These are phyloP conservation scores for slime mould (Dictyostelium discoideum) DNA, from an alignment of 78 protist species.

Conservation along the genomic window dicty_2.7 NC_007090.3:3386001-3386500, in stretches of 20 bases:
- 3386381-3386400: constrained; percentile 56
- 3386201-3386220: constrained; percentile 48
- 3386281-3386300: background rate
- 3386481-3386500: constrained; percentile 45
- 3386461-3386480: constrained; percentile 32
- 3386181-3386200: constrained; percentile 27
- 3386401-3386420: background rate
- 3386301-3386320: constrained; percentile 24
- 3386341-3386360: background rate
- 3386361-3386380: background rate
- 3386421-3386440: background rate
- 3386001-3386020: constrained; percentile 50
- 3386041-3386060: constrained; percentile 34
- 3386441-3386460: constrained; percentile 14
- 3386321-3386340: background rate
- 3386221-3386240: constrained; percentile 35
- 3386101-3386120: constrained; percentile 40
- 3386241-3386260: background rate
- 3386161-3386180: background rate
- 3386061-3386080: constrained; percentile 29
- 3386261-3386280: constrained; percentile 4
- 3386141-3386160: constrained; percentile 12
- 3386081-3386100: constrained; percentile 15
- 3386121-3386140: constrained; percentile 74
- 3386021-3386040: constrained; percentile 50